Evolutionary conservation across 139 green algal genomes (phyloP).

Genomic region (Deuterostichococcus epilithicus): DNA sequence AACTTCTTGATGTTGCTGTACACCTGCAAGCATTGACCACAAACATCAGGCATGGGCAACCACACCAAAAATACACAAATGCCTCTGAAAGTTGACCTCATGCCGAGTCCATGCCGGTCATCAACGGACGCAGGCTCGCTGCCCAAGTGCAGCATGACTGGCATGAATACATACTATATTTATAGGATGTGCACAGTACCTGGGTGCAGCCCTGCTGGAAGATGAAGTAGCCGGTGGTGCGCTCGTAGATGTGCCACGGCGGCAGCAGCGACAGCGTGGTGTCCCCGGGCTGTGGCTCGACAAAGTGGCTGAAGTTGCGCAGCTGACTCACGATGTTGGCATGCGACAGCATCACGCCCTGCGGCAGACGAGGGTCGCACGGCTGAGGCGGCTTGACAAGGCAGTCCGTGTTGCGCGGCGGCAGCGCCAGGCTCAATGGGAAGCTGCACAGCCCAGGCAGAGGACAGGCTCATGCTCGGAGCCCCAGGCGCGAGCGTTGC

Average conservation of each 20-base stretch:
- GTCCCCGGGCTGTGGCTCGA: conserved; percentile 49
- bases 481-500: no score
- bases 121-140: not conserved
- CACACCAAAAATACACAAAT: not conserved
- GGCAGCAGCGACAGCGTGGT: conserved; percentile 78
- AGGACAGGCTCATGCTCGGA: no score
- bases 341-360: conserved; percentile 79
- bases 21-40: conserved; percentile 40
- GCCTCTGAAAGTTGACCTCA: not conserved
- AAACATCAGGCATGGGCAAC: not conserved
- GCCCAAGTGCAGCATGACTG: not conserved
- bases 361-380: not conserved
- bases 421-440: no score
- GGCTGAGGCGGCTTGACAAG: not conserved
- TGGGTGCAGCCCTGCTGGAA: conserved; percentile 37
- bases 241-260: conserved; percentile 94
- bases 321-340: conserved; percentile 86
- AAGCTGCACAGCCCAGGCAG: no score
- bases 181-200: conserved; percentile 16
- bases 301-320: conserved; percentile 51
- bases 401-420: no score
- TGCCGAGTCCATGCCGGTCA: not conserved
- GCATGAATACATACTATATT: no score
- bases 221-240: conserved; percentile 63
- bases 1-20: conserved; percentile 82